Conservation (phyloP, 352 stramenopile species). For the Phytopythium aichiense region DNA sequence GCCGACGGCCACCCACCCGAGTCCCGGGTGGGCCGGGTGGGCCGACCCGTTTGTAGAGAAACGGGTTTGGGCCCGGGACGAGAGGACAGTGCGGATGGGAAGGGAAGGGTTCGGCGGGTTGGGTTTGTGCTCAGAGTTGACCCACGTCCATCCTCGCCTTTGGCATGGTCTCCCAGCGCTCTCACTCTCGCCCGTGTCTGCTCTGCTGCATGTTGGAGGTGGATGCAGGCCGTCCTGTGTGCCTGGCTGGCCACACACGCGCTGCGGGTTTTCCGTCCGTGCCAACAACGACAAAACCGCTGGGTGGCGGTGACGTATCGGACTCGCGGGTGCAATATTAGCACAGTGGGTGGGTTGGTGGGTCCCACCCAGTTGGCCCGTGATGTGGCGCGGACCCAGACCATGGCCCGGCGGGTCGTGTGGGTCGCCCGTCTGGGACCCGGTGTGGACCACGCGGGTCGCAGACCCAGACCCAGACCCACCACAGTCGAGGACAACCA, state of each 20-base stretch:
- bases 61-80: neutral
- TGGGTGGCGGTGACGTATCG: too few species aligned
- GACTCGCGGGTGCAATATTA: neutral
- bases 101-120: neutral
- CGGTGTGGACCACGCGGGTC: constrained; percentile 13
- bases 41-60: neutral
- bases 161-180: too few species aligned
- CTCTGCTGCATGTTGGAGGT: too few species aligned
- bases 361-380: neutral
- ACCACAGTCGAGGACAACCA: neutral
- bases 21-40: neutral
- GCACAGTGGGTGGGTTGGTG: neutral
- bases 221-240: too few species aligned
- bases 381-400: constrained; percentile 12
- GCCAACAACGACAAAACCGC: too few species aligned
- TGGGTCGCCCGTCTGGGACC: constrained; percentile 8
- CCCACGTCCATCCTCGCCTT: neutral
- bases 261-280: too few species aligned
- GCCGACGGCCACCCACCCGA: neutral
- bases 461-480: constrained; percentile 7
- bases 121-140: neutral
- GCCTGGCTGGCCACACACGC: too few species aligned
- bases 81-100: neutral
- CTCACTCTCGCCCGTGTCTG: too few species aligned
- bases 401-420: constrained; percentile 9